phyloP scores from a whole-genome alignment of 106 monocot genomes.

The Allium sativum region DNA sequence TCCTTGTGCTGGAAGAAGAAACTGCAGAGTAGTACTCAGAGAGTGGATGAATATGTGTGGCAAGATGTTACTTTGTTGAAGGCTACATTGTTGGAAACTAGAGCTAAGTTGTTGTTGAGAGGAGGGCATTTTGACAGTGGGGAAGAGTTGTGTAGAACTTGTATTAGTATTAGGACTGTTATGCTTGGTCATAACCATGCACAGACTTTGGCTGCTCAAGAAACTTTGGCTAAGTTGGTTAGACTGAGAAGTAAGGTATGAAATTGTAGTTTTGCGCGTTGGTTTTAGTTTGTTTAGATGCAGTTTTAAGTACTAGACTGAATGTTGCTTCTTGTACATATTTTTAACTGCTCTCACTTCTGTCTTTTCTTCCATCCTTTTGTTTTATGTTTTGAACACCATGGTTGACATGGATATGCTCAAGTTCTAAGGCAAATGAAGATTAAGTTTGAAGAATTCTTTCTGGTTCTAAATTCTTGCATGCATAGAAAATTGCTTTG shows the following conservation, averaged over 20 bases:
- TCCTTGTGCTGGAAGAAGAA: conserved; percentile 63
- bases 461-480: too few relatives aligned
- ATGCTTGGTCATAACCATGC: conserved; percentile 83
- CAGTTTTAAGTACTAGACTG: too few relatives aligned
- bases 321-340: too few relatives aligned
- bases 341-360: too few relatives aligned
- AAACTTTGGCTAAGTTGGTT: conserved; percentile 73
- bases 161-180: conserved; percentile 84
- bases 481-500: too few relatives aligned
- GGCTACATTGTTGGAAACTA: conserved; percentile 69
- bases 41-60: conserved; percentile 75
- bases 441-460: too few relatives aligned
- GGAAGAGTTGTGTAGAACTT: conserved; percentile 83
- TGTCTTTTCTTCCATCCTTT: too few relatives aligned
- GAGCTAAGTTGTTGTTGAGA: conserved; percentile 72
- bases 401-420: too few relatives aligned
- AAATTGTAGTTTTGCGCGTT: not conserved
- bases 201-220: conserved; percentile 84
- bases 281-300: too few relatives aligned
- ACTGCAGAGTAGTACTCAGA: conserved; percentile 17
- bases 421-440: too few relatives aligned
- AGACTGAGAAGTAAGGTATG: conserved; percentile 66
- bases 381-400: too few relatives aligned
- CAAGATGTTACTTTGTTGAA: conserved; percentile 86
- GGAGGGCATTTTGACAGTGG: conserved; percentile 85